These are phyloP conservation scores for Ceratocystiopsis sp. DNA, from an alignment of 2,329 filamentous ascomycete genomes.

Conservation along the genomic window DNA sequence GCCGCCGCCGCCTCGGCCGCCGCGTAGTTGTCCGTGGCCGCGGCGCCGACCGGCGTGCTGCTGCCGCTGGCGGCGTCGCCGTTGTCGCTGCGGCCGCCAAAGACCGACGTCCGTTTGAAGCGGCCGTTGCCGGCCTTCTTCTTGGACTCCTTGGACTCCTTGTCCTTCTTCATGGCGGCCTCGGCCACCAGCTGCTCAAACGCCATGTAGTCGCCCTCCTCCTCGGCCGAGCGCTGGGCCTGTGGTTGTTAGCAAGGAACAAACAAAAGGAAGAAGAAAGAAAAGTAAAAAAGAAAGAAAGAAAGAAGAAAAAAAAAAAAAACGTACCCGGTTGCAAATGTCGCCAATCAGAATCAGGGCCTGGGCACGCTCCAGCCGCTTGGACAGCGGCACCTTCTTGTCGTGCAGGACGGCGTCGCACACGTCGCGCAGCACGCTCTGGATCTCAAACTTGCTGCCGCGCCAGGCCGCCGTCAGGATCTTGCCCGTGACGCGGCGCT, in stretches of 20 bases:
- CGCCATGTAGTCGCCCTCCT: slow-evolving; percentile 96
- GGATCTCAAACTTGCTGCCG: slow-evolving; percentile 94
- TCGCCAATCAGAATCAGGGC: slow-evolving; percentile 79
- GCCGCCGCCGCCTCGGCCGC: no score
- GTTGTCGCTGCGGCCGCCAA: no score
- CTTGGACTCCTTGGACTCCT: slow-evolving; percentile 54
- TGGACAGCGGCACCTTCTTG: slow-evolving; percentile 61
- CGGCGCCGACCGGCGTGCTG: no score
- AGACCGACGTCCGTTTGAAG: no score
- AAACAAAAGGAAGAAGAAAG: no score
- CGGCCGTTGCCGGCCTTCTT: slow-evolving; percentile 17
- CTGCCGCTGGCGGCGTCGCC: no score
- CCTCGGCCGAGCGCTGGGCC: slow-evolving; percentile 79
- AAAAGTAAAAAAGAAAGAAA: slow-evolving; percentile 2
- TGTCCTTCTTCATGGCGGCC: slow-evolving; percentile 86
- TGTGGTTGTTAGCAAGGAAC: slow-evolving; percentile 1
- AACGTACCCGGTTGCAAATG: slow-evolving; percentile 56
- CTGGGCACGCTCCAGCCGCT: slow-evolving; percentile 81
- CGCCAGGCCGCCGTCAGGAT: slow-evolving; percentile 94
- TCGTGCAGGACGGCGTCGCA: slow-evolving; percentile 75
- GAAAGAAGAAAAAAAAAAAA: background rate
- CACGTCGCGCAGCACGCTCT: slow-evolving; percentile 85
- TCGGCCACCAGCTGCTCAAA: slow-evolving; percentile 97
- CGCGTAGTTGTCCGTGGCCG: no score
- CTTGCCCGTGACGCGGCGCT: slow-evolving; percentile 91